phyloP scores from a whole-genome alignment of 371 early-diverging fungal species.

The Saksenaea oblongispora region DNA sequence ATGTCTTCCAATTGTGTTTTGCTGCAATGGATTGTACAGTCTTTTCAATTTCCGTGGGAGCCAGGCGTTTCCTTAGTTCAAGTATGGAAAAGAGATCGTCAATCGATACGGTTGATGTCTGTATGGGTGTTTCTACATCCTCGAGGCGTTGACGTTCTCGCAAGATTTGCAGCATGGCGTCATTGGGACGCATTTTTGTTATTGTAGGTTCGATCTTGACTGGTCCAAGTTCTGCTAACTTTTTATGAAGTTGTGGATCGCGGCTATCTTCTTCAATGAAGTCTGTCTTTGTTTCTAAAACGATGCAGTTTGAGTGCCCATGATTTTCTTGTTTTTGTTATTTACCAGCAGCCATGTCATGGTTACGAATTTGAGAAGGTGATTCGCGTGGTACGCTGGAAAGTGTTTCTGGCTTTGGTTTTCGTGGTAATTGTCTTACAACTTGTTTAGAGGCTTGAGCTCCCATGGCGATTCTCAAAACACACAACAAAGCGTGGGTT shows the following conservation, averaged over 20 bases:
- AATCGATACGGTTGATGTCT: conserved; percentile 19
- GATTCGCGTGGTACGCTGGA: conserved; percentile 31
- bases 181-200: conserved; percentile 40
- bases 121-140: conserved; percentile 23
- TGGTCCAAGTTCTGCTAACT: conserved; percentile 34
- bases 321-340: conserved; percentile 1
- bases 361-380: conserved; percentile 23
- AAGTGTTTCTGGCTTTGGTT: conserved; percentile 31
- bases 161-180: conserved; percentile 45
- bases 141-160: conserved; percentile 31
- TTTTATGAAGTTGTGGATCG: conserved; percentile 41
- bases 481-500: neutral
- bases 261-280: conserved; percentile 33
- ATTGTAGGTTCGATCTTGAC: conserved; percentile 37
- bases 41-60: conserved; percentile 30
- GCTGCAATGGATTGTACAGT: conserved; percentile 16
- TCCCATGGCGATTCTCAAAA: no score
- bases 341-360: conserved; percentile 1
- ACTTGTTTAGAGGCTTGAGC: conserved; percentile 44
- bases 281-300: conserved; percentile 21
- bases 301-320: neutral
- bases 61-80: conserved; percentile 38
- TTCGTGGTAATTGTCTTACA: conserved; percentile 38
- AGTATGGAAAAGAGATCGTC: conserved; percentile 35
- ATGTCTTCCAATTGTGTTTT: conserved; percentile 29